These are phyloP conservation scores for Eucalyptus tenuipes DNA, from an alignment of 345 rosid species.

Conservation along the genomic window DNA sequence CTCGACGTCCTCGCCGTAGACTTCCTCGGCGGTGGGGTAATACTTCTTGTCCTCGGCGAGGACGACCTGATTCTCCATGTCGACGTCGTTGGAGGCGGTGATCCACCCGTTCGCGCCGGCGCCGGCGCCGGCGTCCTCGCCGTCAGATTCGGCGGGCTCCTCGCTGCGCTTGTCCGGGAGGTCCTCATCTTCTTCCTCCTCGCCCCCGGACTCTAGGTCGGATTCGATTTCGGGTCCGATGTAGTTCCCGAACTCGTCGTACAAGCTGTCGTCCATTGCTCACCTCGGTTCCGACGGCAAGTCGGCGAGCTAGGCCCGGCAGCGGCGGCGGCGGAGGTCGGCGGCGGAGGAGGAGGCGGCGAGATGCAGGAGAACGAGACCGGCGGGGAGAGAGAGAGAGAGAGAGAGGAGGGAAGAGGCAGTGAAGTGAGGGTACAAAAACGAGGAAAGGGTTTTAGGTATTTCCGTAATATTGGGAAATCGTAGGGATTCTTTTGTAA, in stretches of 20 bases:
- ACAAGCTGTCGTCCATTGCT: conserved; percentile 84
- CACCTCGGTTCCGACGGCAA: not conserved
- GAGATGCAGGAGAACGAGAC: not conserved
- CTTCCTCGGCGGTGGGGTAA: conserved; percentile 97
- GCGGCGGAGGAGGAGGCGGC: not conserved
- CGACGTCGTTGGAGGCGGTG: conserved; percentile 61
- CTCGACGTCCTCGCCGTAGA: conserved; percentile 91
- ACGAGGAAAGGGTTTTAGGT: not conserved
- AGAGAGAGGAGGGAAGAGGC: not conserved
- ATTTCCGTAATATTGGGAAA: not conserved
- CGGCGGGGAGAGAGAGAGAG: not conserved
- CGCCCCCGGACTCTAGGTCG: conserved; percentile 65
- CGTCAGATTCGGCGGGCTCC: conserved; percentile 46
- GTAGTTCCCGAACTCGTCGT: conserved; percentile 97
- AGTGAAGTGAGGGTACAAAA: not conserved
- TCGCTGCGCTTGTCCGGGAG: conserved; percentile 37
- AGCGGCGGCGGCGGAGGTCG: not conserved
- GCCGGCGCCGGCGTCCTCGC: conserved; percentile 25
- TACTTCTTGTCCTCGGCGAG: conserved; percentile 97
- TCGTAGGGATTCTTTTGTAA: not conserved
- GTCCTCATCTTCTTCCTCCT: conserved; percentile 67
- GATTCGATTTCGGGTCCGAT: conserved; percentile 97
- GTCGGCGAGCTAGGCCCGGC: not conserved
- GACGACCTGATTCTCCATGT: conserved; percentile 88
- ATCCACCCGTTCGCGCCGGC: conserved; percentile 76